Evolutionary conservation across 2,329 filamentous ascomycete genomes (phyloP), one percentile per base, ranked within the genome.

Genomic region (Scorias spongiosa): DNA sequence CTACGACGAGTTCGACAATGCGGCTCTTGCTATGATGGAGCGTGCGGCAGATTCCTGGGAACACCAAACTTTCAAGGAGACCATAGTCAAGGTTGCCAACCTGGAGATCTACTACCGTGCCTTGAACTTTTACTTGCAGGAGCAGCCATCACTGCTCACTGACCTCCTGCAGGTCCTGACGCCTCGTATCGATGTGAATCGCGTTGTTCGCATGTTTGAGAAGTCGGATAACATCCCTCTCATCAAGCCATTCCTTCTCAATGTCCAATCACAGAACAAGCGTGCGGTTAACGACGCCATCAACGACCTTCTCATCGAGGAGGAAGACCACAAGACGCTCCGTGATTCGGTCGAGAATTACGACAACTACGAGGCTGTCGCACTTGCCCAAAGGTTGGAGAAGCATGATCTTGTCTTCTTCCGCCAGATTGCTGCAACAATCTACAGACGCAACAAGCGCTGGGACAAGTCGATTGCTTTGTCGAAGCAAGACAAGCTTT

Each of bases 401-500:
- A 91, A 91, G 70, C 93, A 98, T 60, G 91, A 98, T 45, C 71
- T 98, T 41, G 88, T 98, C 51, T 98, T 98, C 75, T 98, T 98
- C 82, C 82, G 91, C 59, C 91, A 98, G 66, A 94, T 98, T 59
- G 91, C 91, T 4, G 87, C 93, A 52, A 94, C 75, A 67, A 98
- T 98, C 65, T 98, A 96, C 72, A 87, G 93, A 64, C 98, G 96
- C 76, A 96, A 94, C 74, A 96, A 96, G 81, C 79, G 91, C 51
- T 98, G 93, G 93, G 89, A 96, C 70, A 96, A 96, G 71, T 95
- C 88, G 3, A 98, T 98, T 64, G 78, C 86, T 29, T 72, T 98
- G 40, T 96, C 89, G 12, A 98, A 98, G 75, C 89, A 98, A 64
- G 91, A 98, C 71, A 96, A 95, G 76, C 73, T 98, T 12, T 98